Base-by-base conservation (phyloP, 352 stramenopile genomes). In the Globisporangium echinulatum region DNA sequence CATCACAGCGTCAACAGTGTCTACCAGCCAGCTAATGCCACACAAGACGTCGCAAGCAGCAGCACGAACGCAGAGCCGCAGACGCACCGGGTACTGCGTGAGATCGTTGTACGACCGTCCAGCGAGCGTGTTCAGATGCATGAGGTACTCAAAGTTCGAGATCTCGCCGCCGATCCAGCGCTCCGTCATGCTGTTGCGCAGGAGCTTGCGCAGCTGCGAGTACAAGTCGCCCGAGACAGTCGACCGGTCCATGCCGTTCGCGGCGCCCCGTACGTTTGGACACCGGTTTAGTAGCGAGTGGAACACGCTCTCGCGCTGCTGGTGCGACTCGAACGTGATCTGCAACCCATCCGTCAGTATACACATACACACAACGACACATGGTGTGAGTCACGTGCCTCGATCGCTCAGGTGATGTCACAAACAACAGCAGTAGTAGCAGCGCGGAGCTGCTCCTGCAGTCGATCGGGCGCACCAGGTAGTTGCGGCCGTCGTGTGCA, bases 51-150 rank as follows among this genome's bases (percentile, higher is more conserved):
- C 25, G 25, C 25, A 33, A 33, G 25, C 25, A 33, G 25, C 25
- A 33, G 25, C 25, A 3, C 25, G 25, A 33, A 33, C 25, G 25
- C 25, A 33, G 25, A 33, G 25, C 25, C 25, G 9, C 38, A 17
- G 19, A 60, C 66, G 40, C 52, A 87, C 94, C 33, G 97, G 97
- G 66, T 99, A 99, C 67, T 99, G 96, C 59, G 91, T 98, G 7
- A 99, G 87, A 53, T 99, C 96, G 75, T 98, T 98, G 73, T 98
- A 98, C 52, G 87, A 98, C n/a, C 97, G 68, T 7, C 97, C 97
- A 3, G 95, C 96, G 25, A 98, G 77, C 5, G 94, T 96, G 70
- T 99, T 99, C 40, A 99, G 79, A 63, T 97, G 87, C 68, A 98
- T 96, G 33, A 99, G 73, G 64, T 99, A 99, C 55, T 98, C 97